phyloP scores from a whole-genome alignment of 202 grass and related monocot species.

The Dendrocalamus latiflorus region DNA sequence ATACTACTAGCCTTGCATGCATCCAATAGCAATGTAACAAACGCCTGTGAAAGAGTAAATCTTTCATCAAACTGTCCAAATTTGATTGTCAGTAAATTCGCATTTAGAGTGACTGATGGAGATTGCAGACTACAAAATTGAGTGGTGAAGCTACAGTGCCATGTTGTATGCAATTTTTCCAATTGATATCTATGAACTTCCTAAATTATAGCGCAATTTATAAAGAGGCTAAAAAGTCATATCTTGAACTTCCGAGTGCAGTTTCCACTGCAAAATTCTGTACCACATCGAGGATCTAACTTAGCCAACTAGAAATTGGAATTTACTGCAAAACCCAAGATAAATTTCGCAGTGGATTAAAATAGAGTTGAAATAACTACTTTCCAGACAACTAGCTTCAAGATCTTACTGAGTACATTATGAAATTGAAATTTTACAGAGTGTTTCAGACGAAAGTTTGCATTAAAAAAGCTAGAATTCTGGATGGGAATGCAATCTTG shows the following conservation, averaged over 20 bases:
- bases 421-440: not conserved
- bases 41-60: not conserved
- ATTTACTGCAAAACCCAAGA: slow-evolving; percentile 3
- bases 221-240: not conserved
- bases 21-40: not conserved
- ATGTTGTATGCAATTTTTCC: not conserved
- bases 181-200: not conserved
- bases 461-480: not conserved
- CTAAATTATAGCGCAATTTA: too few species aligned
- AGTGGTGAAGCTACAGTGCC: not conserved
- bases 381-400: not conserved
- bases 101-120: slow-evolving; percentile 3
- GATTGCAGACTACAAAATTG: not conserved
- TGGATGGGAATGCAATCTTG: not conserved
- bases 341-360: not conserved
- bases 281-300: not conserved
- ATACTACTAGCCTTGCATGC: not conserved
- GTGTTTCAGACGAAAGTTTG: not conserved
- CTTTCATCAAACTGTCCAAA: not conserved
- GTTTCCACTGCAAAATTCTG: not conserved
- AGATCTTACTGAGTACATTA: not conserved
- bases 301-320: not conserved
- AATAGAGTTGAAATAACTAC: not conserved
- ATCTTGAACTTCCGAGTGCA: not conserved
- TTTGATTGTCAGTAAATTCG: slow-evolving; percentile 19